phyloP scores from a whole-genome alignment of 169 alveolate genomes.

The Plasmodium chabaudi region DNA sequence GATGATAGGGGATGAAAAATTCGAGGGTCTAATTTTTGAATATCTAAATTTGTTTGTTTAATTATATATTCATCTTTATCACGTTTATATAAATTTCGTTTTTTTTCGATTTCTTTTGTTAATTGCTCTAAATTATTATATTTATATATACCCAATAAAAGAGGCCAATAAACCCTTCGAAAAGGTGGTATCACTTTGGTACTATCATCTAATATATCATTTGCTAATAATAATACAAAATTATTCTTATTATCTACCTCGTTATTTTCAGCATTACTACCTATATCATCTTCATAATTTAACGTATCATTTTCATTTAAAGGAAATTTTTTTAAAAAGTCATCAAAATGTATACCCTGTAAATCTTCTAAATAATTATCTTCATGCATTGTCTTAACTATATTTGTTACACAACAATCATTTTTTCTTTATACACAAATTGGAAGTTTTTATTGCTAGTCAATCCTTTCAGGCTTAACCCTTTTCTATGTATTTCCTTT shows the following conservation, averaged over 20 bases:
- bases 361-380: conserved; percentile 51
- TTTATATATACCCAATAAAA: conserved; percentile 45
- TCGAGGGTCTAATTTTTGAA: conserved; percentile 83
- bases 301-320: neutral
- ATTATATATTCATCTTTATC: conserved; percentile 60
- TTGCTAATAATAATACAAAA: conserved; percentile 19
- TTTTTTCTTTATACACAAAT: conserved; percentile 3
- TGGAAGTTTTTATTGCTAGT: neutral
- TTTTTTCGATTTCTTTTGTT: conserved; percentile 24
- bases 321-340: conserved; percentile 44
- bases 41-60: conserved; percentile 47
- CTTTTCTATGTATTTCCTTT: no score
- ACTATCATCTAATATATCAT: conserved; percentile 28
- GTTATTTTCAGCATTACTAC: conserved; percentile 2
- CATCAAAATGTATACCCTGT: conserved; percentile 46
- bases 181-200: neutral
- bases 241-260: conserved; percentile 1
- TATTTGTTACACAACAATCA: conserved; percentile 7
- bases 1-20: conserved; percentile 85
- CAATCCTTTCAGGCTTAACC: no score
- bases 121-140: conserved; percentile 14
- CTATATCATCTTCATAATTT: neutral
- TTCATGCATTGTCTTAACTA: conserved; percentile 31
- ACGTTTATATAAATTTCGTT: conserved; percentile 22
- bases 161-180: conserved; percentile 63